phyloP scores from a whole-genome alignment of 352 stramenopile genomes.

The Phytophthora colocasiae region DNA sequence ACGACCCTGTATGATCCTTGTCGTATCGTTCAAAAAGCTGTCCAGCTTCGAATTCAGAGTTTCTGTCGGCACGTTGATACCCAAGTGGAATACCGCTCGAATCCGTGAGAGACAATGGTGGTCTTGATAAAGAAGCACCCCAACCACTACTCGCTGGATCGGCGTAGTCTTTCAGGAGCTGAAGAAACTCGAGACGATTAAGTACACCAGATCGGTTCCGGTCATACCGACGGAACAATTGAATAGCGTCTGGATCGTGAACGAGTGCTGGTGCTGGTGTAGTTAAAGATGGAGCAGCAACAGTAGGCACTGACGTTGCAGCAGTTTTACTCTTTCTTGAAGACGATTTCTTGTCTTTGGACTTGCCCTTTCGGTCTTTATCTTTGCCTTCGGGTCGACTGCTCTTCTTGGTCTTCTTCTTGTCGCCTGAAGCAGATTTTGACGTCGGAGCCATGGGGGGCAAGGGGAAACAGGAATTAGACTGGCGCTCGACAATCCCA shows the following conservation, averaged over 20 bases:
- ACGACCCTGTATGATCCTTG: constrained; percentile 55
- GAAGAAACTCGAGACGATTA: constrained; percentile 70
- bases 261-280: not conserved
- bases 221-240: constrained; percentile 85
- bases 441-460: constrained; percentile 19
- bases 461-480: not conserved
- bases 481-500: constrained; percentile 1
- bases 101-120: constrained; percentile 70
- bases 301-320: not conserved
- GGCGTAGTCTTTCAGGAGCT: constrained; percentile 77
- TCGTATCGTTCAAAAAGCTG: constrained; percentile 89
- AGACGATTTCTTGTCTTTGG: constrained; percentile 38
- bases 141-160: constrained; percentile 11
- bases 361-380: constrained; percentile 39
- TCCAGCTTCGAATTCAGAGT: constrained; percentile 87
- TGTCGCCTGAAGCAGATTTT: constrained; percentile 23
- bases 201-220: constrained; percentile 57
- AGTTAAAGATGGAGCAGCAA: not conserved
- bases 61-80: constrained; percentile 71
- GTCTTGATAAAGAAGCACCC: constrained; percentile 26
- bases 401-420: constrained; percentile 42
- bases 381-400: constrained; percentile 8
- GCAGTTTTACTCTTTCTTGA: constrained; percentile 17
- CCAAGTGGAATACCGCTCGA: constrained; percentile 70
- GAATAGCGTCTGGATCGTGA: constrained; percentile 72